Evolutionary conservation across 306 rosid species (phyloP), one percentile per base, ranked within the genome.

Genomic region (Pachyrhizus erosus): DNA sequence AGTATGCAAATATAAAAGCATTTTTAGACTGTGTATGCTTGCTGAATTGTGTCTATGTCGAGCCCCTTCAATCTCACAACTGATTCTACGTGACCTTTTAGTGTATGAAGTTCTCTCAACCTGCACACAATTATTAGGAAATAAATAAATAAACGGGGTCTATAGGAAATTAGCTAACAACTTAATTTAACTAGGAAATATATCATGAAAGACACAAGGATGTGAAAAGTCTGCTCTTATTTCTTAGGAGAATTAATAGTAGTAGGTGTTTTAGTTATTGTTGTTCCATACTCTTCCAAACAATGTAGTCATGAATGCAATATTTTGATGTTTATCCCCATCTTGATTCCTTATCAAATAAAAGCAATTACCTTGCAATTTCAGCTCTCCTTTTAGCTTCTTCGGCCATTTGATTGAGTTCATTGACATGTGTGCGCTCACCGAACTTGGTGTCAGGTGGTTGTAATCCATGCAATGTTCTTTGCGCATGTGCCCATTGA

Each of bases 321-420:
- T 34, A 60, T 34, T 60, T 34, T 49, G n/a, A 65, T 43, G 45
- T 33, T 21, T 43, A 74, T 40, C 42, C 39, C 69, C 1, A 33
- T 27, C 21, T 65, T 14, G 21, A 10, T 57, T 33, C 34, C 24
- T 81, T 62, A 54, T 70, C 68, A 76, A 40, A 31, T 18, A 24
- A 31, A 43, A 84, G 40, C 8, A 4, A 54, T 12, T 62, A 96
- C 99, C 98, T 93, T 24, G 99, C 96, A 48, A 96, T 93, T 89
- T 96, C 99, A 2, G 99, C 99, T 91, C 99, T 92, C 75, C 99
- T 88, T 82, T 93, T 96, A 73, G 99, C 99, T 90, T 96, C 98
- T 88, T 96, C 99, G 1, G 99, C 99, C 93, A 96, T 96, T 42
- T 96, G 91, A 79, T 91, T 96, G 88, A 96, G 99, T 67, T 96